phyloP scores from a whole-genome alignment of 2,329 filamentous ascomycete genomes.

The Fusarium robinianum region DNA sequence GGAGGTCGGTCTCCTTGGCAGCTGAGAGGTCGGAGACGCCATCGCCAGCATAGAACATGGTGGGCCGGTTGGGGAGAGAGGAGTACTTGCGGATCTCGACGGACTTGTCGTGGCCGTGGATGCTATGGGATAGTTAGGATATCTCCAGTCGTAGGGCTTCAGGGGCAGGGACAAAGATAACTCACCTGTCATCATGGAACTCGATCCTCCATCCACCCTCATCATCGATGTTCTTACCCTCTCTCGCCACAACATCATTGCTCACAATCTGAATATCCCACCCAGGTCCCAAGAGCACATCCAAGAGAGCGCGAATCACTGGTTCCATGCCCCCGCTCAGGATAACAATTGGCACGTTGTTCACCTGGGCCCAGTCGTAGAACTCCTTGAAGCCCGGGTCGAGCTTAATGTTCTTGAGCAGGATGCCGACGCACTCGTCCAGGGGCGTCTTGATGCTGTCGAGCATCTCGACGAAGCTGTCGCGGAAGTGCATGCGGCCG shows the following conservation, averaged over 20 bases:
- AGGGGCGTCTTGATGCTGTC: constrained; percentile 82
- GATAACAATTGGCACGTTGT: constrained; percentile 91
- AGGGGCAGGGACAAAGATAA: neutral
- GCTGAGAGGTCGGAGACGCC: constrained; percentile 92
- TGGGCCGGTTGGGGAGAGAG: constrained; percentile 73
- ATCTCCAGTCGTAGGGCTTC: neutral
- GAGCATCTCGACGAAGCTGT: constrained; percentile 90
- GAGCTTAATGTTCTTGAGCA: constrained; percentile 82
- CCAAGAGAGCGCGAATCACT: constrained; percentile 82
- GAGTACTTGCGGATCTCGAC: constrained; percentile 88
- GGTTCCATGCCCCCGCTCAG: constrained; percentile 92
- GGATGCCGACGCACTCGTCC: constrained; percentile 76
- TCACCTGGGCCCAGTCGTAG: constrained; percentile 76
- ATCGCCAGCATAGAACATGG: constrained; percentile 93
- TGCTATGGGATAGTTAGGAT: constrained; percentile 49
- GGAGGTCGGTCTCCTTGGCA: constrained; percentile 86
- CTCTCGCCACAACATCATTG: constrained; percentile 72
- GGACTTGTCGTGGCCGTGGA: constrained; percentile 97
- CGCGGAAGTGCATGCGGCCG: constrained; percentile 73
- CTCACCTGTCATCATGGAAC: constrained; percentile 82
- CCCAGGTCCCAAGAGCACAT: constrained; percentile 76
- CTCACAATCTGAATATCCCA: constrained; percentile 88
- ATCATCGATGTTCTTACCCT: constrained; percentile 74
- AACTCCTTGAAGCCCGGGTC: constrained; percentile 90
- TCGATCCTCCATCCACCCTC: constrained; percentile 85